Evolutionary conservation across 495 filamentous ascomycete genomes (phyloP).

Genomic region (Neurospora sp.): DNA sequence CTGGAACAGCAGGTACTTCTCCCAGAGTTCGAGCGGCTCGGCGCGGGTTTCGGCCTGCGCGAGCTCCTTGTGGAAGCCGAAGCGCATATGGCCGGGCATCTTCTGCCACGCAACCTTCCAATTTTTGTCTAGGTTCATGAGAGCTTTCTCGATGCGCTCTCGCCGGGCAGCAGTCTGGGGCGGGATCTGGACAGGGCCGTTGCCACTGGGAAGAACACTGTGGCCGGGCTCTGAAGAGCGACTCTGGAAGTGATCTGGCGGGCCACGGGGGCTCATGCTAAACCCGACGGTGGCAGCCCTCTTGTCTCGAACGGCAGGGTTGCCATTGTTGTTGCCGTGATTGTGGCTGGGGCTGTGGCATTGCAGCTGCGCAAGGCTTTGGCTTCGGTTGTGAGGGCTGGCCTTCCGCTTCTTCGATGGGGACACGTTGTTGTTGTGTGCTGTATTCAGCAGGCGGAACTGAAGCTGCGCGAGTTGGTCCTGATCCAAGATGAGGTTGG

Average conservation of each 20-base stretch:
- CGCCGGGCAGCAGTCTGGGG: not conserved
- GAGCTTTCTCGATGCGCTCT: not conserved
- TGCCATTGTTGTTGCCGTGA: not conserved
- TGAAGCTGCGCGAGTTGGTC: not conserved
- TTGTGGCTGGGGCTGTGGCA: not conserved
- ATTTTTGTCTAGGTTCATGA: not conserved
- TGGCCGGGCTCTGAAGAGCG: not conserved
- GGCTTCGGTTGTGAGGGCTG: not conserved
- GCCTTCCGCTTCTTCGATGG: not conserved
- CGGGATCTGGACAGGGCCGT: not conserved
- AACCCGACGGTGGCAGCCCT: not conserved
- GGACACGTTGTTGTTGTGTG: not conserved
- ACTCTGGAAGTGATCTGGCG: not conserved
- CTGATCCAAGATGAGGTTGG: not conserved
- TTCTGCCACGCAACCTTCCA: not conserved
- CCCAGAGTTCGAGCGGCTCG: not conserved
- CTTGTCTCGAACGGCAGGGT: not conserved
- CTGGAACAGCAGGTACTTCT: not conserved
- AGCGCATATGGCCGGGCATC: not conserved
- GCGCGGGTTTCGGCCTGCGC: not conserved
- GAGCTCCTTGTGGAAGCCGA: not conserved
- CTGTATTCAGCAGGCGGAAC: not conserved
- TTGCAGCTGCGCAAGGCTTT: not conserved
- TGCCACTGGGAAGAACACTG: not conserved
- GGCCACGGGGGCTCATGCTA: not conserved